These are phyloP conservation scores for Alternaria hordeiaustralica DNA, from an alignment of 2,329 filamentous ascomycete species.

Conservation along the genomic window DNA sequence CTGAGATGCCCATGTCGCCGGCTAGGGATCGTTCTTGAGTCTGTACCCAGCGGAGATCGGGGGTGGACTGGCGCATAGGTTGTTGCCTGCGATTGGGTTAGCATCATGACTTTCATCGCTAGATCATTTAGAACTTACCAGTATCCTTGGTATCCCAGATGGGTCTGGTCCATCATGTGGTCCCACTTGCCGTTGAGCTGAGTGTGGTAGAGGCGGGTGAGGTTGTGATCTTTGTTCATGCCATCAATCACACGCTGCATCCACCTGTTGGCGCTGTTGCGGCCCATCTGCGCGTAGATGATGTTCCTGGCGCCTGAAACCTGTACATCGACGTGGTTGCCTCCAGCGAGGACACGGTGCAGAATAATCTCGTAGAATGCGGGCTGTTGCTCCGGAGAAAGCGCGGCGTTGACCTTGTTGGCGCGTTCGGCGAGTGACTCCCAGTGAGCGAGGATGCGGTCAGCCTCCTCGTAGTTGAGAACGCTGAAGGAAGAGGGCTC, in stretches of 20 bases:
- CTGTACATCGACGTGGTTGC: slow-evolving; percentile 61
- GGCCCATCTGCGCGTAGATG: slow-evolving; percentile 44
- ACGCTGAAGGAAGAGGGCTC: slow-evolving; percentile 65
- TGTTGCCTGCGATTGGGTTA: slow-evolving; percentile 63
- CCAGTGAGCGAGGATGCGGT: slow-evolving; percentile 65
- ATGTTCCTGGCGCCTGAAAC: slow-evolving; percentile 47
- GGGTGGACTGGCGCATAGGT: slow-evolving; percentile 72
- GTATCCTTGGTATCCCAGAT: slow-evolving; percentile 50
- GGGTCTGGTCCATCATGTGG: slow-evolving; percentile 51
- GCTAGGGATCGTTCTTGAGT: slow-evolving; percentile 63
- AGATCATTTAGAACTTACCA: slow-evolving; percentile 47
- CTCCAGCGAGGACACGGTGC: slow-evolving; percentile 65
- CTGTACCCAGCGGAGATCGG: slow-evolving; percentile 67
- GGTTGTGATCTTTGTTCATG: slow-evolving; percentile 46
- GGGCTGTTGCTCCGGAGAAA: slow-evolving; percentile 59
- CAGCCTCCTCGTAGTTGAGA: slow-evolving; percentile 70
- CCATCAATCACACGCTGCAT: slow-evolving; percentile 46
- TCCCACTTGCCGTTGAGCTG: slow-evolving; percentile 49
- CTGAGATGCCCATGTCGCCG: slow-evolving; percentile 67
- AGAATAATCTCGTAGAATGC: slow-evolving; percentile 70
- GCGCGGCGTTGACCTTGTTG: slow-evolving; percentile 61
- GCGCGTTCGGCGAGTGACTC: slow-evolving; percentile 59
- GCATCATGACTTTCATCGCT: background rate
- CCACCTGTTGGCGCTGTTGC: slow-evolving; percentile 49
- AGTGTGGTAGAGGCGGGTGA: slow-evolving; percentile 45